Base-by-base conservation (phyloP, 768 basidiomycete genomes). In the Chiua virens region DNA sequence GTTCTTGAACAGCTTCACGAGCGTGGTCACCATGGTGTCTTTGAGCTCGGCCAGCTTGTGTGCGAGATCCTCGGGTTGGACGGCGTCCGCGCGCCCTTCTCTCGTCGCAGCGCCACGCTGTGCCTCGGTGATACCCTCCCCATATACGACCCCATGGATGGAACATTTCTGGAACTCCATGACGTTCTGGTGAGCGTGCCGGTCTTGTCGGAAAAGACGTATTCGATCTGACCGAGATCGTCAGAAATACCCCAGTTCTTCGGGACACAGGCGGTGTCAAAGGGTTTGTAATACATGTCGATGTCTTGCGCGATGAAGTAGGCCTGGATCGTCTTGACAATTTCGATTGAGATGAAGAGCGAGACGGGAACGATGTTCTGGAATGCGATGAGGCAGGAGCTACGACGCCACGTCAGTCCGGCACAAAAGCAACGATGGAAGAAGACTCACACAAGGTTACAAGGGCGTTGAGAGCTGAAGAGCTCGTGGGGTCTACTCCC, bases 211-310 rank as follows among this genome's bases (percentile, higher is more conserved):
- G 89, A 93, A 65, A 88, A 88, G 64, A 88, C 77, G 68, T 96
- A 99, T 74, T 98, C 95, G 69, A 98, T 98, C 73, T 98, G 96
- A 22, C 96, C 96, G 2, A 99, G 83, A 72, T 98, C 96, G 66
- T 98, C 96, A 4, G 93, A 97, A 61, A 98, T 95, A 66, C 95
- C 96, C 95, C 96, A 98, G 6, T 92, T 95, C 69, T 98, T 98
- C 23, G 96, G 95, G 4, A 93, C 84, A 61, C 96, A 98, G 1
- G 92, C 75, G 2, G 90, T 86, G 64, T 97, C 85, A 67, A 87
- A 86, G 34, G 87, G 83, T 52, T 80, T 75, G 72, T 97, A 97
- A 75, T 92, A 97, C 92, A 98, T 95, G 69, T 98, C 95, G 57
- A 93, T 62, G 65, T 98, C 95, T 68, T 96, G 92, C 8, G 88